Percentiles rank a stretch among this genome's conserved stretches.
Evolutionary conservation across 306 rosid species (phyloP).

Genomic region (Albizia julibrissin): DNA sequence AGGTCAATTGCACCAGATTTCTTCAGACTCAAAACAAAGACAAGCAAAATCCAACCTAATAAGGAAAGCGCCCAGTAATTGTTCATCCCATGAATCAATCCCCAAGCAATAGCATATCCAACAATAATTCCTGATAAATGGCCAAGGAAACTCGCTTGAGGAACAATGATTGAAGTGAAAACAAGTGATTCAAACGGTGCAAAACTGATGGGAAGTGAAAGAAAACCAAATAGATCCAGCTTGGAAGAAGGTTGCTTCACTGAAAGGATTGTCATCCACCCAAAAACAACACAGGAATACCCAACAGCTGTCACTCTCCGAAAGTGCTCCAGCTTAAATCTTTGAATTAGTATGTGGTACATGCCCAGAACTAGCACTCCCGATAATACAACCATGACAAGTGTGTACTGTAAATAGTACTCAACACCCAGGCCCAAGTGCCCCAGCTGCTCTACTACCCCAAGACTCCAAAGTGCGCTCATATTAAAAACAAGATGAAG

Average conservation of each 20-base stretch:
- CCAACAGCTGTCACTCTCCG: constrained; percentile 93
- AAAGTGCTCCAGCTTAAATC: constrained; percentile 84
- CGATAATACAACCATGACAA: constrained; percentile 76
- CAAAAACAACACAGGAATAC: constrained; percentile 98
- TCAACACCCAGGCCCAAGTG: constrained; percentile 77
- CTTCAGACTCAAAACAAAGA: constrained; percentile 76
- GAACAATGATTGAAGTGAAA: constrained; percentile 92
- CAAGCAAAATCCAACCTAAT: constrained; percentile 77
- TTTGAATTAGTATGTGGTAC: constrained; percentile 82
- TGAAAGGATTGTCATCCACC: constrained; percentile 98
- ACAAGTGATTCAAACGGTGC: constrained; percentile 95
- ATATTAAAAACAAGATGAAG: constrained; percentile 94
- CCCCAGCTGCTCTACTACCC: constrained; percentile 74
- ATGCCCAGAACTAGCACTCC: constrained; percentile 76
- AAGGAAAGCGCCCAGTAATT: constrained; percentile 85
- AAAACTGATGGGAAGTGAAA: constrained; percentile 94
- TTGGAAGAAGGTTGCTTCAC: constrained; percentile 92
- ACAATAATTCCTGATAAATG: constrained; percentile 92
- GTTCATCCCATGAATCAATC: constrained; percentile 92
- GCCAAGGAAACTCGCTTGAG: constrained; percentile 95
- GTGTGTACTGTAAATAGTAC: constrained; percentile 92
- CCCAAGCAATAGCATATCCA: constrained; percentile 98
- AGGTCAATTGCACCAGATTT: constrained; percentile 69
- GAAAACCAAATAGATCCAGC: constrained; percentile 89
- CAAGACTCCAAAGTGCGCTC: constrained; percentile 99